A percentile compares a stretch with the other conserved stretches of the same genome.
Conservation (phyloP, 306 rosid species). For the Dryas alaskensis region DNA sequence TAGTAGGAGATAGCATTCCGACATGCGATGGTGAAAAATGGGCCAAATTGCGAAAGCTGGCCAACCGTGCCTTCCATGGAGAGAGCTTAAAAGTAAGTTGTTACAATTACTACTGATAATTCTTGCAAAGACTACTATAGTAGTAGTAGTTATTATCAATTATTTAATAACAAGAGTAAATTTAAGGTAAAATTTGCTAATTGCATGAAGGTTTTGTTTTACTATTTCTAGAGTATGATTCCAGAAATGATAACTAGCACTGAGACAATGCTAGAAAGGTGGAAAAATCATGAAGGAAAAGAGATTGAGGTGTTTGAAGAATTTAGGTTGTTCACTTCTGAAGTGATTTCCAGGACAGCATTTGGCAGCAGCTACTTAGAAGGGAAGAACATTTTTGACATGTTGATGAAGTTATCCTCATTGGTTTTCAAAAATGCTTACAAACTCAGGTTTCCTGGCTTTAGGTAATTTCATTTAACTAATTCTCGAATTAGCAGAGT, state of each 20-base stretch:
- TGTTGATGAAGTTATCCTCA: conserved; percentile 16
- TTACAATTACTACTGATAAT: background rate
- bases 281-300: conserved; percentile 25
- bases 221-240: conserved; percentile 23
- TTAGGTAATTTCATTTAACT: conserved; percentile 15
- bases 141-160: background rate
- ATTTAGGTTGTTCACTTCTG: conserved; percentile 25
- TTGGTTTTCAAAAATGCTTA: conserved; percentile 13
- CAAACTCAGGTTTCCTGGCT: conserved; percentile 22
- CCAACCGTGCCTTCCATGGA: conserved; percentile 34
- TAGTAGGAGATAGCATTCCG: conserved; percentile 35
- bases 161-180: background rate
- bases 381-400: conserved; percentile 29
- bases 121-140: background rate
- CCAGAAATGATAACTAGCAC: conserved; percentile 27
- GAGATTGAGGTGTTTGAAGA: conserved; percentile 35
- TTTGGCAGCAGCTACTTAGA: conserved; percentile 35
- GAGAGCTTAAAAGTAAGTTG: conserved; percentile 33
- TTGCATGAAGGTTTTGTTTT: background rate
- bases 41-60: conserved; percentile 31
- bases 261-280: conserved; percentile 30
- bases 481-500: too few species aligned
- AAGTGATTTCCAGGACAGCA: conserved; percentile 33
- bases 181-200: too few species aligned
- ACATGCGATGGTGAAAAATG: conserved; percentile 36